Base-by-base conservation (phyloP, 2,329 filamentous ascomycete genomes). In the Gaeumannomyces tritici region DNA sequence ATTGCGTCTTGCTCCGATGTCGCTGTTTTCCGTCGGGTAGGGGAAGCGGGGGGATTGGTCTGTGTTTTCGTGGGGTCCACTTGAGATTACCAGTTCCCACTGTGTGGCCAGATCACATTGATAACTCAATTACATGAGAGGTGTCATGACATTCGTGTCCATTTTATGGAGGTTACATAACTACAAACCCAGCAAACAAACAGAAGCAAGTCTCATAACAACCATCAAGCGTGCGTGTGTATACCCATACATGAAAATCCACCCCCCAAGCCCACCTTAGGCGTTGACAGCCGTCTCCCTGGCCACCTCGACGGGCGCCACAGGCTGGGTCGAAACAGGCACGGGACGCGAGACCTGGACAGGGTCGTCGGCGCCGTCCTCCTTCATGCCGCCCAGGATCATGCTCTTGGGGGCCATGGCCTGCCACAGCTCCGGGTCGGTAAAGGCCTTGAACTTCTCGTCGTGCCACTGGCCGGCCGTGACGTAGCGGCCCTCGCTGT, bases 391-490 rank as follows among this genome's bases (percentile, higher is more conserved):
- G 55, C 79, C 79, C 58, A 80, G 71, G 60, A 81, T 73, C 77
- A 82, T 79, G 58, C 76, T 77, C 61, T 72, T 70, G 29, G 79
- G 79, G 3, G 78, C 79, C 65, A 77, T 70, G n/a, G 77, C 77
- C 74, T 81, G 78, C 68, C 69, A 70, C 61, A 74, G 67, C 70
- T 77, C 74, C 26, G 74, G 73, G 62, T 73, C 67, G 18, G 66
- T 80, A 67, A 81, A 81, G 13, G 76, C 77, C 69, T 78, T 77
- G 74, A 81, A 81, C 73, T 82, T 83, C 73, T 81, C 74, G 69
- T 82, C 79, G 68, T 82, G 80, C 79, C 79, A 82, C 72, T 81
- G 75, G 59, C 76, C 76, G 55, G 82, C 80, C 12, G 81, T 82
- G 64, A 84, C 75, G 65, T 76, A 77, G 56, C 80, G 73, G 63